phyloP scores from a whole-genome alignment of 2,329 filamentous ascomycete genomes.

The Microdochium paspali region DNA sequence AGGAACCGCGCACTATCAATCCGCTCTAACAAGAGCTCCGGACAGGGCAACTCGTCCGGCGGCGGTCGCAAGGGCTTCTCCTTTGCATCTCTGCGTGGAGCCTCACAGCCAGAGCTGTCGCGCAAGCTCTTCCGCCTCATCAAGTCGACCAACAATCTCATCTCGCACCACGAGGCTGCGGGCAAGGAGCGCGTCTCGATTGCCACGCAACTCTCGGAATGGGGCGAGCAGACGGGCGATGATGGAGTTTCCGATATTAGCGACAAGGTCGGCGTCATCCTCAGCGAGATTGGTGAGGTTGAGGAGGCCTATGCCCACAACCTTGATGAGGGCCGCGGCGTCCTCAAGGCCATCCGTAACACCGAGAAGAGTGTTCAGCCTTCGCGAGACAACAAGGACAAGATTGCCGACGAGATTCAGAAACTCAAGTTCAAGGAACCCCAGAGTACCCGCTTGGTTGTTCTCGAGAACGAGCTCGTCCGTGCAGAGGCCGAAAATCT shows the following conservation, averaged over 20 bases:
- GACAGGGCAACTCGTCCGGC: conserved; percentile 26
- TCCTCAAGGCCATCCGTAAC: conserved; percentile 89
- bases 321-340: conserved; percentile 71
- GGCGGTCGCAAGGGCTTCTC: conserved; percentile 63
- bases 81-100: conserved; percentile 76
- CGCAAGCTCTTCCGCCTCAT: conserved; percentile 86
- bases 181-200: conserved; percentile 77
- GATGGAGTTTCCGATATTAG: conserved; percentile 81
- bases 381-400: conserved; percentile 74
- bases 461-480: conserved; percentile 92
- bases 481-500: conserved; percentile 91
- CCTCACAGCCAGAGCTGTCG: conserved; percentile 78
- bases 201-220: conserved; percentile 86
- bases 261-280: conserved; percentile 88
- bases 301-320: conserved; percentile 82
- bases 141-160: conserved; percentile 87
- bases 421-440: conserved; percentile 90
- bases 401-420: conserved; percentile 87
- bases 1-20: conserved; percentile 70
- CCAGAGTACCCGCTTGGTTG: conserved; percentile 68
- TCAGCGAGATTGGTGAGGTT: conserved; percentile 89
- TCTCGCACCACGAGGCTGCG: conserved; percentile 74
- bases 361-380: conserved; percentile 94
- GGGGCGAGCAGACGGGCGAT: conserved; percentile 88
- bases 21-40: conserved; percentile 49